phyloP scores from a whole-genome alignment of 345 rosid species.

The Hibiscus tridactylites region DNA sequence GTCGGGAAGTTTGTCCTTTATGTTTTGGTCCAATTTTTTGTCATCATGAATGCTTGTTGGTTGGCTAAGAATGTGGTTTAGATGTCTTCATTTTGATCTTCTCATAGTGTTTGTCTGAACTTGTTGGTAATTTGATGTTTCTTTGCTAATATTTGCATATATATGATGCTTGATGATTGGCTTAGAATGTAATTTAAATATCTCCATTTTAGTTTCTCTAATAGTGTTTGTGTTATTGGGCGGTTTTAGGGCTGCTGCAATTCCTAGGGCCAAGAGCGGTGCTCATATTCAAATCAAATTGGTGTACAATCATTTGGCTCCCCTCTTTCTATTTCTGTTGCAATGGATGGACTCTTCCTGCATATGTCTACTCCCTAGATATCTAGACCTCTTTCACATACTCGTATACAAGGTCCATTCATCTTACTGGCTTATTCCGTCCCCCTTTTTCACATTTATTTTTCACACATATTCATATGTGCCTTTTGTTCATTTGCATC shows the following conservation, averaged over 20 bases:
- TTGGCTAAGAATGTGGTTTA: neutral
- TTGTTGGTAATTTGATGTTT: neutral
- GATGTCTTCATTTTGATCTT: neutral
- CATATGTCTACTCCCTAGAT: constrained; percentile 69
- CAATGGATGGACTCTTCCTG: constrained; percentile 88
- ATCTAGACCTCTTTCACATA: constrained; percentile 72
- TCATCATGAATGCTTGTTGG: neutral
- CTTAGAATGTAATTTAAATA: neutral
- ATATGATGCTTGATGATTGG: neutral
- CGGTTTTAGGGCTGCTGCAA: constrained; percentile 62
- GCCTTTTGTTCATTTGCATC: neutral
- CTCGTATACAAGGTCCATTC: constrained; percentile 67
- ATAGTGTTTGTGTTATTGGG: neutral
- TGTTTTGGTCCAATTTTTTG: neutral
- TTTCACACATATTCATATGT: neutral
- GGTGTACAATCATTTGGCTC: constrained; percentile 80
- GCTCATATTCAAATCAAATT: constrained; percentile 75
- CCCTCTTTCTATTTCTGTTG: constrained; percentile 63
- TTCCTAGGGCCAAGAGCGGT: constrained; percentile 76
- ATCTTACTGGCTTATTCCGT: constrained; percentile 13
- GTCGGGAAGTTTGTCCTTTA: neutral
- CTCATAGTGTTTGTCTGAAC: neutral
- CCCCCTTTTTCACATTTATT: neutral
- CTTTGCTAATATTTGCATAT: neutral
- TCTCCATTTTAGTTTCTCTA: neutral